Evolutionary conservation across 768 basidiomycete species (phyloP), one percentile per base, ranked within the genome.

Genomic region (Suillus decipiens): DNA sequence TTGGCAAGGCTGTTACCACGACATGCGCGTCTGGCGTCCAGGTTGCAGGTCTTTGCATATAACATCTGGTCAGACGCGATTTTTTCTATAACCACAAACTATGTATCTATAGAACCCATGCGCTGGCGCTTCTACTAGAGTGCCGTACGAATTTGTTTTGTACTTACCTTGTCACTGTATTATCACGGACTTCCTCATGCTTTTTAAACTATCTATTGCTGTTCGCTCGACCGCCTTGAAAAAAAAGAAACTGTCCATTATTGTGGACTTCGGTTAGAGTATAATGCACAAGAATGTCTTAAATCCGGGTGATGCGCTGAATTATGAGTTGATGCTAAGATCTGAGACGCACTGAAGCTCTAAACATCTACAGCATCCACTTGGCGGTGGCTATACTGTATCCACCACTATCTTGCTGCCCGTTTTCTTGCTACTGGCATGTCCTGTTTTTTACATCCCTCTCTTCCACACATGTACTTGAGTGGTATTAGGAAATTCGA

Each of bases 101-200:
- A 48, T 48, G 22, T 14, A 73, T 31, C 68, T 78, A 19, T 79
- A 77, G 69, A 64, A 61, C 58, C 73, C 22, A 69, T 66, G 64
- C 54, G 65, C 61, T 57, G 59, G 60, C 59, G 64, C 66, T 53
- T 64, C n/a, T 48, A 41, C 55, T 33, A 24, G 54, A 65, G 64
- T 62, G 67, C 60, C 55, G 56, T 61, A 63, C 65, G 70, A 65
- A 66, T 67, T 69, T 61, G 60, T 70, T 72, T 70, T 71, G 71
- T 70, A 74, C 71, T 72, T 63, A 67, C 71, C 72, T 75, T 75
- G 71, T 70, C 56, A 57, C 56, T 57, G 41, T 64, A 72, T 66
- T 72, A 75, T 70, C 64, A 56, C 60, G 56, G 60, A 31, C 60
- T 61, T 56, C 24, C 11, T 34, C 33, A 53, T 53, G 51, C 33